Percentiles rank a stretch among this genome's conserved stretches.
phyloP scores from a whole-genome alignment of 345 rosid genomes.

The Eucalyptus shirleyi region DNA sequence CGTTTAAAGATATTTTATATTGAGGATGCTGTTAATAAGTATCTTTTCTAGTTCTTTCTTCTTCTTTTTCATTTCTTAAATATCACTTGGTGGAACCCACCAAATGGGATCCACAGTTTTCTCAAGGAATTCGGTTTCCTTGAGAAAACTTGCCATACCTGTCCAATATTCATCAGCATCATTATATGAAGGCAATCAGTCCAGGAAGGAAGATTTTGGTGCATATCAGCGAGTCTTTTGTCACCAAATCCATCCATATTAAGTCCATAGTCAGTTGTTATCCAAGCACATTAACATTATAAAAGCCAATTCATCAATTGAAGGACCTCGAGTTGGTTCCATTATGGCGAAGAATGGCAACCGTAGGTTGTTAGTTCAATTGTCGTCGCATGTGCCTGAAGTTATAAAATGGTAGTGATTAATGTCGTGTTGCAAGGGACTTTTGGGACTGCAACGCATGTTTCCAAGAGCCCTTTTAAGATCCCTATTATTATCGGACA shows the following conservation, averaged over 20 bases:
- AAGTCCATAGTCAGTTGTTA: background rate
- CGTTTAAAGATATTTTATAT: too few relatives aligned
- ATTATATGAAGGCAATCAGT: background rate
- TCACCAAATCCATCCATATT: background rate
- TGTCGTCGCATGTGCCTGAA: fast-evolving
- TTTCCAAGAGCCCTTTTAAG: too few relatives aligned
- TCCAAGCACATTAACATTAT: background rate
- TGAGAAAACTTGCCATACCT: background rate
- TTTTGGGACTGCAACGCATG: too few relatives aligned
- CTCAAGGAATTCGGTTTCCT: background rate
- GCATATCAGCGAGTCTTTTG: background rate
- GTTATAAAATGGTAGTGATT: too few relatives aligned
- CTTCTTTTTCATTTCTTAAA: too few relatives aligned
- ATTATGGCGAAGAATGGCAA: background rate
- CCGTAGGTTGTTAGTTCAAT: too few relatives aligned
- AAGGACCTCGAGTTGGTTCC: background rate
- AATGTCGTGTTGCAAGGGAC: too few relatives aligned
- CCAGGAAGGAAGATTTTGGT: background rate
- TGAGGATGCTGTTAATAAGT: too few relatives aligned
- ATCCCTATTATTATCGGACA: too few relatives aligned
- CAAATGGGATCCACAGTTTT: background rate
- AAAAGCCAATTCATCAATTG: background rate
- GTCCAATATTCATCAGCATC: background rate
- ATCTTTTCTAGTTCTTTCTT: too few relatives aligned
- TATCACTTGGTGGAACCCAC: too few relatives aligned